Conservation (phyloP, 768 basidiomycete genomes). For the Kondoa subrosea region DNA sequence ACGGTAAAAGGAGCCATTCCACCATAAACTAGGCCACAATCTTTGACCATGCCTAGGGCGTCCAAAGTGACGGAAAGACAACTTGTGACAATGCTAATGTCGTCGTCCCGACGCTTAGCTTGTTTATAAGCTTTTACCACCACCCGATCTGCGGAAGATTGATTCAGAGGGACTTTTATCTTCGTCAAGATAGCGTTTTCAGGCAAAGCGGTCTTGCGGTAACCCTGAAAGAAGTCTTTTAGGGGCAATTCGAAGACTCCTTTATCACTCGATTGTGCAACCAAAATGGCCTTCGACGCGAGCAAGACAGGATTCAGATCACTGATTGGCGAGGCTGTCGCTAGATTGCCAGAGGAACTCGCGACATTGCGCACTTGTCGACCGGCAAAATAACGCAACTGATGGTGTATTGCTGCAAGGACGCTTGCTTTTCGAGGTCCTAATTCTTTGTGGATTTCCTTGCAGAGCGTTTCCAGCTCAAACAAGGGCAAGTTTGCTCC, state of each 20-base stretch:
- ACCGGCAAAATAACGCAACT: conserved; percentile 26
- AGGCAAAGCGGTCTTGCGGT: conserved; percentile 25
- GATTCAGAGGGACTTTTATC: conserved; percentile 21
- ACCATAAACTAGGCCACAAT: conserved; percentile 23
- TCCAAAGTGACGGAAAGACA: conserved; percentile 18
- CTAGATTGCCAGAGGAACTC: conserved; percentile 25
- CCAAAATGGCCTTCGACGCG: conserved; percentile 18
- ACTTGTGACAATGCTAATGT: conserved; percentile 27
- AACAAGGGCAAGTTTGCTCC: conserved; percentile 20
- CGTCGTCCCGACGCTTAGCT: conserved; percentile 27
- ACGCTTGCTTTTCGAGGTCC: conserved; percentile 7
- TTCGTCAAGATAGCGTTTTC: conserved; percentile 20
- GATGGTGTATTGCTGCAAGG: conserved; percentile 21
- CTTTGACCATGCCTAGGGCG: conserved; percentile 8
- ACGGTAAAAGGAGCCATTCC: conserved; percentile 28
- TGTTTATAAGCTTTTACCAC: conserved; percentile 28
- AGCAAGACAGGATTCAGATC: conserved; percentile 29
- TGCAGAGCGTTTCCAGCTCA: conserved; percentile 19
- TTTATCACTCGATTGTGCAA: conserved; percentile 4
- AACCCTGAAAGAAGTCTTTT: conserved; percentile 26
- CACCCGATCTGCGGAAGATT: conserved; percentile 6
- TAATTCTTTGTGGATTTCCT: not conserved
- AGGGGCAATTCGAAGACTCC: conserved; percentile 8
- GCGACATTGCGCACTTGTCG: conserved; percentile 27
- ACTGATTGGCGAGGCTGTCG: conserved; percentile 24